Evolutionary conservation across 257 asterid species (phyloP), one percentile per base, ranked within the genome.

Genomic region (Solanum ahanhuiri): DNA sequence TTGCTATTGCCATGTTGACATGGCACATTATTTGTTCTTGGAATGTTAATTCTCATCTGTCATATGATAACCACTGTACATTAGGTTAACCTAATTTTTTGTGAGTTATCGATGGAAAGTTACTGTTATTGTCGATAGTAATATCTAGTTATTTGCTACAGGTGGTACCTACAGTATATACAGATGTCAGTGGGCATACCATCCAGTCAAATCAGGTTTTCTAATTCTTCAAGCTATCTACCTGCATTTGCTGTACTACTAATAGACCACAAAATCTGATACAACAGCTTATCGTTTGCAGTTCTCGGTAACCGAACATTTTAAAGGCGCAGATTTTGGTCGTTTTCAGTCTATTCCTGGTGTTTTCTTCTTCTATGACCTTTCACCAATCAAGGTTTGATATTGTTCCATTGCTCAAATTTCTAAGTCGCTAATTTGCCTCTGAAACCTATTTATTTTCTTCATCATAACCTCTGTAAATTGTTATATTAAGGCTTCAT

Each of bases 221-320:
- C 8, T 70, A 9, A 45, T 76, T 86, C 66, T 79, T 73, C 87
- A 48, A 73, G 69, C 57, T 72, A 51, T 15, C 69, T 39, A 72
- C 17, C 81, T 51, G 14, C 34, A 20, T 23, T 57, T 25, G 33
- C 79, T 67, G 54, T 85, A 22, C 48, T 51, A 35, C 39, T 2
- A 39, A 14, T 43, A 43, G 85, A 87, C 86, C 69, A 69, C 81
- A 75, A 83, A 84, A 48, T 58, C 85, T 81, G 87, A 89, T 82
- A 71, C 86, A 86, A 58, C 73, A 88, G 88, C 51, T 87, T 81
- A 75, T 88, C 87, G 81, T 72, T 84, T 90, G 91, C 94, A 97
- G 99, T 96, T 96, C 92, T 96, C 99, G 82, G 98, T 96, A 31
- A 96, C 99, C 11, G 99, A 96, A 89, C 98, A 96, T 89, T 94